Evolutionary conservation across 805 yeast genomes (phyloP), one percentile per base, ranked within the genome.

Genomic region (Millerozyma acaciae): DNA sequence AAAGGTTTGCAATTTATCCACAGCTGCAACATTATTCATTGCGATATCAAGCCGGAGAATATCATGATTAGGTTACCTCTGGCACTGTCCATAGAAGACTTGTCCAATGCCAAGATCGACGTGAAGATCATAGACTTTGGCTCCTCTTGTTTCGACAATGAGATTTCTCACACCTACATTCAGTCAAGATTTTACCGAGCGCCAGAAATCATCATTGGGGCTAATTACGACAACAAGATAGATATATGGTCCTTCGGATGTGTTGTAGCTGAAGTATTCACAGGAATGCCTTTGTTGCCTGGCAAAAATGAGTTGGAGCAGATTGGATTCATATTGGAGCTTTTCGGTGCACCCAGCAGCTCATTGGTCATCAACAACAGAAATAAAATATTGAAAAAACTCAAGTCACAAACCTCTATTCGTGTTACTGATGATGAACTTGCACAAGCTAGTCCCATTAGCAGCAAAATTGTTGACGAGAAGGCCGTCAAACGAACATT

Each of bases 31-130:
- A 70, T 87, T 5, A 76, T 87, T 16, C 96, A 87, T 51, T 86
- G 95, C 47, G 96, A 87, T 52, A 61, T 87, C 36, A 87, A 87
- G 50, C 96, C 95, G 0, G 95, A 85, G 48, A 87, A 87, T 55
- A 64, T 87, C 22, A 76, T 85, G 79, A 56, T 83, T 4, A 51
- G 53, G 30, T 39, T 65, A 9, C 71, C 71, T 1, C 26, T n/a
- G 10, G 7, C 13, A n/a, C 9, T 47, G 25, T 15, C 9, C 15
- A 5, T 19, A 22, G 4, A 26, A 25, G 6, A 10, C n/a, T 13
- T 23, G 7, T 20, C 32, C 3, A 12, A 12, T 12, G 20, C 10
- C 16, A 8, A 28, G 9, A 21, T 41, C 16, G 30, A 23, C 26
- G 65, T 85, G 30, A 85, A 83, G 46, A 68, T 87, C 20, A 83